phyloP scores from a whole-genome alignment of 257 asterid species.

The Solanum sparsipilum region DNA sequence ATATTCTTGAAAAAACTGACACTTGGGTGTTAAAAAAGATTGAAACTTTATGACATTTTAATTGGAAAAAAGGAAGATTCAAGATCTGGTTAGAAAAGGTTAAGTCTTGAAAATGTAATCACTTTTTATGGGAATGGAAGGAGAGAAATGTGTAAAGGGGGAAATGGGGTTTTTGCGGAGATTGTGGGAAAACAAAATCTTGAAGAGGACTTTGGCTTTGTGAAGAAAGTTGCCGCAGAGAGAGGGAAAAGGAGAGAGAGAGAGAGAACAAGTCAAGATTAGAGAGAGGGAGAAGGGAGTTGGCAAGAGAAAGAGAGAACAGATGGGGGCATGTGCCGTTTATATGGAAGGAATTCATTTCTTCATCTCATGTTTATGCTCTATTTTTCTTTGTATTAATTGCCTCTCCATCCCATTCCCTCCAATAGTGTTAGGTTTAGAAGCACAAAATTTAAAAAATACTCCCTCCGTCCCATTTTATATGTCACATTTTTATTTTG shows the following conservation, averaged over 20 bases:
- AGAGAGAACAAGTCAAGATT: neutral
- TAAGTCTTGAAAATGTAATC: conserved; percentile 5
- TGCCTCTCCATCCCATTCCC: neutral
- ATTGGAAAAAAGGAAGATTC: conserved; percentile 5
- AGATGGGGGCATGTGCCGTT: conserved; percentile 14
- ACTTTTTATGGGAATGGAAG: neutral
- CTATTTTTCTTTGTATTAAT: neutral
- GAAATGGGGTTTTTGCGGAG: conserved; percentile 2
- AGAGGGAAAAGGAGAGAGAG: neutral
- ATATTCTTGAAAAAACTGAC: conserved; percentile 16
- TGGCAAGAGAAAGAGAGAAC: conserved; percentile 3
- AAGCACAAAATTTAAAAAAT: neutral
- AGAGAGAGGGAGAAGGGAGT: neutral
- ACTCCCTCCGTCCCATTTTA: no score
- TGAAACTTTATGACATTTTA: conserved; percentile 17
- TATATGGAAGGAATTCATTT: neutral
- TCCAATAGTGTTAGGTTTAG: neutral
- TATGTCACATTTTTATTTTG: no score
- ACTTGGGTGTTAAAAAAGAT: conserved; percentile 19
- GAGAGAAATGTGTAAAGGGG: conserved; percentile 2
- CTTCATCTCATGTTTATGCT: conserved; percentile 4
- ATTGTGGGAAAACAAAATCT: neutral
- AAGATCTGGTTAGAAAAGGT: conserved; percentile 41
- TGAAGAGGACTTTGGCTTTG: neutral
- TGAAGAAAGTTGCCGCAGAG: neutral